Evolutionary conservation across 2,329 filamentous ascomycete genomes (phyloP), one percentile per base, ranked within the genome.

Genomic region (Aspergillus calidoustus): DNA sequence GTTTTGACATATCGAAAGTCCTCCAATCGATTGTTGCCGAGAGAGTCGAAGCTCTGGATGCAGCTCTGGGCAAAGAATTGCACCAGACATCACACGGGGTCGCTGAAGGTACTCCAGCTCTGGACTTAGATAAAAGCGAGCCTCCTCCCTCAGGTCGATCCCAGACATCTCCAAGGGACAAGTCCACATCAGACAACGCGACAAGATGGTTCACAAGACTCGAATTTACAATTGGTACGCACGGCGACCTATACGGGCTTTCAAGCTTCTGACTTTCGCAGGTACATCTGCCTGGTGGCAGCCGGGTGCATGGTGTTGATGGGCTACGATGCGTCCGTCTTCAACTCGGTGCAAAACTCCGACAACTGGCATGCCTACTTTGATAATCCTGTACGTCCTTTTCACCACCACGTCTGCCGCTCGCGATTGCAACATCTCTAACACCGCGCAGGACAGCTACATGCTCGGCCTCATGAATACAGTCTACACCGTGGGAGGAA

Each of bases 271-370:
- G n/a, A 55, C 9, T 3, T 44, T 3, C 7, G 15, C 25, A 71
- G 86, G 87, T 90, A 88, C 79, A 86, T 89, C 66, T 88, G 87
- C 62, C 80, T 90, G 56, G 86, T 90, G 66, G 89, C 89, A 60
- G 88, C 89, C 70, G 87, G 87, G 74, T 90, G 87, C 74, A 91
- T 91, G 89, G 87, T 91, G 23, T 81, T 91, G 49, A 91, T 91
- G 73, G 89, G 89, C 61, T 91, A 91, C 72, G 89, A 91, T 81
- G 88, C 88, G 1, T 89, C 87, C 46, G 88, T 90, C 54, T 91
- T 87, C 81, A 91, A 91, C 74, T 87, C 88, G 4, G 84, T 90
- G 6, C 89, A 90, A 74, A 87, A 85, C 31, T 90, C 87, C 1
- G 74, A 85, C 11, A 84, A 91, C 73, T 91, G 89, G 89, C 77